Evolutionary conservation across 75 land plant species (phyloP).

Genomic region (Azolla pinnata): DNA sequence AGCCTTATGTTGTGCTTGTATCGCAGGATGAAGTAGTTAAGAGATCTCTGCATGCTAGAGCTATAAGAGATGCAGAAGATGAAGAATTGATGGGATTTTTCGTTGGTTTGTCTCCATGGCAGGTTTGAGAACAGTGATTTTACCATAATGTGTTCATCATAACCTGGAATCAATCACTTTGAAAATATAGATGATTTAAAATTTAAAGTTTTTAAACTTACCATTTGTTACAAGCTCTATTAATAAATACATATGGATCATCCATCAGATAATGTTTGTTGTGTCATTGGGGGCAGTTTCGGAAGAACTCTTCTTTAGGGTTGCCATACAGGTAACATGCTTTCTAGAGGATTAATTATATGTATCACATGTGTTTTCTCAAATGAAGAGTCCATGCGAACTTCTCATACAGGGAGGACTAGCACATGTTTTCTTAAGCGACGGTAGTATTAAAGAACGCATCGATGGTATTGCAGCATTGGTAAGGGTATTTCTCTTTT

Average conservation of each 20-base stretch:
- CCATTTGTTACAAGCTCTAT: too few relatives aligned
- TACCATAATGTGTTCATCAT: too few relatives aligned
- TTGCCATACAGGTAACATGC: slow-evolving; percentile 67
- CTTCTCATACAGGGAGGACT: slow-evolving; percentile 53
- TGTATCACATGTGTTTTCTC: not conserved
- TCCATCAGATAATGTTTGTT: slow-evolving; percentile 54
- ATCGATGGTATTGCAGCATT: slow-evolving; percentile 56
- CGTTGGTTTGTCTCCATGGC: slow-evolving; percentile 85
- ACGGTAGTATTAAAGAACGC: slow-evolving; percentile 41
- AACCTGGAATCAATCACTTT: too few relatives aligned
- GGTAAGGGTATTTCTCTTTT: slow-evolving; percentile 27
- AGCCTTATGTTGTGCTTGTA: not conserved
- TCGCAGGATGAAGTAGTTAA: slow-evolving; percentile 88
- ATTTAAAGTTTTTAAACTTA: too few relatives aligned
- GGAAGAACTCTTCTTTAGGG: slow-evolving; percentile 92
- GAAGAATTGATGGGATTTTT: slow-evolving; percentile 80
- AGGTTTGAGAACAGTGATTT: slow-evolving; percentile 30
- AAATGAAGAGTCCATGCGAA: too few relatives aligned
- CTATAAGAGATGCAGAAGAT: slow-evolving; percentile 91
- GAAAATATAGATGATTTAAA: too few relatives aligned
- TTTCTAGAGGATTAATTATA: not conserved
- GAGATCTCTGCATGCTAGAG: slow-evolving; percentile 75
- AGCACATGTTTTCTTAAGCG: slow-evolving; percentile 71
- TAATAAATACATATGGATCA: too few relatives aligned
- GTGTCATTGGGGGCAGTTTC: slow-evolving; percentile 80